A percentile compares a stretch with the other conserved stretches of the same genome.
Conservation (phyloP, 768 basidiomycete species). For the Termitomyces sp. region DNA sequence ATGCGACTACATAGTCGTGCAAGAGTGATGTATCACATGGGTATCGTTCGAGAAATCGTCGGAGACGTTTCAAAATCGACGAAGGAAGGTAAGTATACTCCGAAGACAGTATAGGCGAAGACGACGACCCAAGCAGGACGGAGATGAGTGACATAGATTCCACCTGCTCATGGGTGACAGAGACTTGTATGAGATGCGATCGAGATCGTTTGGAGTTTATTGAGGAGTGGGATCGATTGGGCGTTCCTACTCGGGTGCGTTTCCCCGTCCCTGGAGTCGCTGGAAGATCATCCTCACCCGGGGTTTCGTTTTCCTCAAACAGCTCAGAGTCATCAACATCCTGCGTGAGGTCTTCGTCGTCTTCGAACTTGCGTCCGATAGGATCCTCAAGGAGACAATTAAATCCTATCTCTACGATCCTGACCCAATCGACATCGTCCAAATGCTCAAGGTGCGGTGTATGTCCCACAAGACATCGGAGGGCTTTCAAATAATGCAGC, state of each 20-base stretch:
- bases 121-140: slow-evolving; percentile 50
- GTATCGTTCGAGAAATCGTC: slow-evolving; percentile 58
- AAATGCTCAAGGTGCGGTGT: slow-evolving; percentile 77
- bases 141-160: slow-evolving; percentile 66
- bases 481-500: slow-evolving; percentile 75
- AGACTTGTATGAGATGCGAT: slow-evolving; percentile 13
- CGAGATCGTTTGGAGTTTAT: slow-evolving; percentile 12
- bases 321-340: slow-evolving; percentile 29
- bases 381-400: slow-evolving; percentile 69
- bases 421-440: slow-evolving; percentile 58
- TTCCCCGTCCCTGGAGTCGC: slow-evolving; percentile 34
- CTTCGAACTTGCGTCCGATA: slow-evolving; percentile 26
- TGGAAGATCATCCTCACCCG: slow-evolving; percentile 18
- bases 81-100: slow-evolving; percentile 35
- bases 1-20: slow-evolving; percentile 61
- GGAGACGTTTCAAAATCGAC: slow-evolving; percentile 45
- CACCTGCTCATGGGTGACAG: slow-evolving; percentile 52
- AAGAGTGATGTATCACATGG: slow-evolving; percentile 74
- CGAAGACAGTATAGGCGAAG: slow-evolving; percentile 49
- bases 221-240: slow-evolving; percentile 13
- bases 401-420: slow-evolving; percentile 65
- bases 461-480: slow-evolving; percentile 59
- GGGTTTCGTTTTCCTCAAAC: slow-evolving; percentile 23
- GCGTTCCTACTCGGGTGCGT: slow-evolving; percentile 24
- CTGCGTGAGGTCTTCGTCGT: slow-evolving; percentile 23